These are phyloP conservation scores for Botryobasidium botryosum DNA, from an alignment of 768 basidiomycete genomes.

Conservation along the genomic window DNA sequence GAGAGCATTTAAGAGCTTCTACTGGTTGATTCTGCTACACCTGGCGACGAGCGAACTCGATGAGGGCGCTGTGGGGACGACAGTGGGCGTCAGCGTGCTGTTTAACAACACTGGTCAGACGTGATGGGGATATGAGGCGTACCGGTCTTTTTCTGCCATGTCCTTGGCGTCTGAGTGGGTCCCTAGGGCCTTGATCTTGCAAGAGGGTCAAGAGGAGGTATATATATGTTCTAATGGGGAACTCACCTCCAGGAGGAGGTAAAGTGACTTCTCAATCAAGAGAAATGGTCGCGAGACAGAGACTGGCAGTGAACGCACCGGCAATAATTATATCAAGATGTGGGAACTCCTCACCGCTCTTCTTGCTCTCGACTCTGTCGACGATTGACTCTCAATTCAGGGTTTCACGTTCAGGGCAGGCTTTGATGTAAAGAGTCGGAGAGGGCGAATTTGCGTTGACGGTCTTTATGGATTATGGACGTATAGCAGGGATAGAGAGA, in stretches of 20 bases:
- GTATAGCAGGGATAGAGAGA: too few species aligned
- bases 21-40: too few species aligned
- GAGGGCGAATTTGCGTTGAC: conserved; percentile 30
- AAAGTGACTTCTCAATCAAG: too few species aligned
- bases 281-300: neutral
- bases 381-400: too few species aligned
- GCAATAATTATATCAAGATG: conserved; percentile 79
- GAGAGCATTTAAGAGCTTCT: too few species aligned
- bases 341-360: conserved; percentile 43
- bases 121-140: conserved; percentile 16
- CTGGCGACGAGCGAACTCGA: conserved; percentile 16
- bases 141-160: conserved; percentile 70
- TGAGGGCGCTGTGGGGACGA: conserved; percentile 11
- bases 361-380: conserved; percentile 49
- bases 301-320: conserved; percentile 13
- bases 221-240: neutral
- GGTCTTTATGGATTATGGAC: too few species aligned
- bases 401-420: neutral
- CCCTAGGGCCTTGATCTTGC: conserved; percentile 23
- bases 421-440: neutral
- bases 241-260: conserved; percentile 61
- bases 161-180: conserved; percentile 39
- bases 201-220: neutral
- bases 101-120: too few species aligned
- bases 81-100: neutral